These are phyloP conservation scores for Casuarina equisetifolia DNA, from an alignment of 306 rosid species.

Conservation along the genomic window DNA sequence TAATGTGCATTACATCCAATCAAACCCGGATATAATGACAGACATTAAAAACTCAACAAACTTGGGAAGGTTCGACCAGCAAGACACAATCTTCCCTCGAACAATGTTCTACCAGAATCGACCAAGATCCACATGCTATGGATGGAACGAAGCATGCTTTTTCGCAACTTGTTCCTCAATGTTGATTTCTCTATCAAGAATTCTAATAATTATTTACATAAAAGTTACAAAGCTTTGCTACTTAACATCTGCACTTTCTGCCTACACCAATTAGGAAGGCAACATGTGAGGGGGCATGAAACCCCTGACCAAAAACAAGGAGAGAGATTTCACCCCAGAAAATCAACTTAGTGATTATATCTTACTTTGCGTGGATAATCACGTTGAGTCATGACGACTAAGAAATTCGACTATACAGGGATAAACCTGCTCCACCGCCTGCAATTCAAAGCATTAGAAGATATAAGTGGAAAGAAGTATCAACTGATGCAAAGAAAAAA, in stretches of 20 bases:
- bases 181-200: conserved; percentile 26
- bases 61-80: not conserved
- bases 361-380: conserved; percentile 28
- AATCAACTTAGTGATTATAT: conserved; percentile 25
- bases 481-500: not conserved
- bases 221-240: not conserved
- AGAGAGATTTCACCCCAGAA: conserved; percentile 22
- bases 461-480: conserved; percentile 15
- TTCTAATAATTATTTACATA: not conserved
- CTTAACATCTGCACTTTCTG: not conserved
- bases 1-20: not conserved
- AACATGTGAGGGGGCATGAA: conserved; percentile 19
- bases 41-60: not conserved
- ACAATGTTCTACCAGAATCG: not conserved
- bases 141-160: not conserved
- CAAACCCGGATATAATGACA: not conserved
- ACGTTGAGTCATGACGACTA: conserved; percentile 52
- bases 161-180: not conserved
- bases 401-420: conserved; percentile 83
- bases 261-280: not conserved
- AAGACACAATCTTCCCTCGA: not conserved
- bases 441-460: conserved; percentile 31
- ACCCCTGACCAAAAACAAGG: conserved; percentile 1
- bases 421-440: conserved; percentile 89
- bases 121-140: not conserved